These are phyloP conservation scores for Coemansia sp. DNA, from an alignment of 192 early-diverging fungal genomes.

Conservation along the genomic window DNA sequence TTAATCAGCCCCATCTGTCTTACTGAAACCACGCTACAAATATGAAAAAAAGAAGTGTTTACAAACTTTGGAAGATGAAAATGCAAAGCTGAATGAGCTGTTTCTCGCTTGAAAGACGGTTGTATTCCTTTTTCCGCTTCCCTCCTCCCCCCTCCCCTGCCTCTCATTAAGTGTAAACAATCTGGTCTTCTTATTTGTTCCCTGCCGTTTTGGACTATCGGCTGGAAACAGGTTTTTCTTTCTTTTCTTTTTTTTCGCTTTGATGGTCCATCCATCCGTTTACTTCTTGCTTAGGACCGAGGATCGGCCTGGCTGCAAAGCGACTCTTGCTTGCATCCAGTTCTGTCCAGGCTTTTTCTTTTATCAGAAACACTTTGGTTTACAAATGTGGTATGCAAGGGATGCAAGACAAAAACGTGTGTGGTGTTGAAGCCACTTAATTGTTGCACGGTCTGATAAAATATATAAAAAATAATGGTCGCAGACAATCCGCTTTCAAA, in stretches of 20 bases:
- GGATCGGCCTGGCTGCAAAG: neutral
- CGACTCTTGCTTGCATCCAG: too few relatives aligned
- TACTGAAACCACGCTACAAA: neutral
- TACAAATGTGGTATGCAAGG: constrained; percentile 2
- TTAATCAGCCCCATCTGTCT: constrained; percentile 49
- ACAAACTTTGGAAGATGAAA: neutral
- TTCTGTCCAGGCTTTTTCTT: neutral
- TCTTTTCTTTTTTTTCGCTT: neutral
- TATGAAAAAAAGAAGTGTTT: neutral
- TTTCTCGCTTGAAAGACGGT: too few relatives aligned
- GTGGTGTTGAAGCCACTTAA: neutral
- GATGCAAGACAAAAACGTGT: neutral
- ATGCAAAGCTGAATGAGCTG: neutral
- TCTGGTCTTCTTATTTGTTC: neutral
- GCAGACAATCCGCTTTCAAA: neutral
- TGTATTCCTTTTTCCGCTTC: neutral
- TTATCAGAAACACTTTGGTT: neutral
- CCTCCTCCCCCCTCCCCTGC: too few relatives aligned
- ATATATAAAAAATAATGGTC: neutral
- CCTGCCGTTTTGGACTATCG: too few relatives aligned
- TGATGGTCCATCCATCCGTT: neutral
- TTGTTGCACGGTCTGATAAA: neutral
- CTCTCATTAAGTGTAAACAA: neutral
- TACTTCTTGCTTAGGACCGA: neutral
- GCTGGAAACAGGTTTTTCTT: neutral